phyloP scores from a whole-genome alignment of 2,329 filamentous ascomycete species.

The Ceratocystis diversiconidia region DNA sequence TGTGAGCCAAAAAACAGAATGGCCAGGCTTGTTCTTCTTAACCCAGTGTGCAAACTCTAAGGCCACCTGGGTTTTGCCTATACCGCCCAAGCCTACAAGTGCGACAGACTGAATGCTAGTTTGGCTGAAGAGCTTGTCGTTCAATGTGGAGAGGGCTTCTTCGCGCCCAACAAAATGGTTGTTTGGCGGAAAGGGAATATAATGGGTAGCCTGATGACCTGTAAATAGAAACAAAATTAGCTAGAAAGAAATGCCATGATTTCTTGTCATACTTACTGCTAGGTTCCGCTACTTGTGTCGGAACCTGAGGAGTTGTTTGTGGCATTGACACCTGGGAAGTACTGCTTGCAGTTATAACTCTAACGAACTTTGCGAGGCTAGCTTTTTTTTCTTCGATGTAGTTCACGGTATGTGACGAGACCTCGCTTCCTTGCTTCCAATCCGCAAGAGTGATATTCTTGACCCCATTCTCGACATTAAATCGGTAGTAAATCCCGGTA shows the following conservation, averaged over 20 bases:
- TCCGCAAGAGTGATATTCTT: slow-evolving; percentile 22
- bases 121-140: background rate
- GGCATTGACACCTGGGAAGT: too few relatives aligned
- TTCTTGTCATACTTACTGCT: background rate
- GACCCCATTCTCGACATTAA: slow-evolving; percentile 23
- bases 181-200: background rate
- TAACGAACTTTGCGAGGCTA: background rate
- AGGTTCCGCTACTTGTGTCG: background rate
- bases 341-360: background rate
- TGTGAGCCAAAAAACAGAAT: slow-evolving; percentile 3
- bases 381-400: slow-evolving; percentile 18
- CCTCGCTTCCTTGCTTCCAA: slow-evolving; percentile 21
- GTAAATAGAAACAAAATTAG: background rate
- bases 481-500: slow-evolving; percentile 21
- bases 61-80: background rate
- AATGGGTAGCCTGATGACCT: background rate
- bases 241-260: background rate
- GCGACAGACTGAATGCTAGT: background rate
- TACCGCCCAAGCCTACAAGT: background rate
- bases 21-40: background rate
- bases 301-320: too few relatives aligned
- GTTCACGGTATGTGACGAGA: slow-evolving; percentile 21
- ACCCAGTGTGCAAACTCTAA: background rate
- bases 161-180: background rate
- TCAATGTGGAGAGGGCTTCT: background rate